Conservation (phyloP, 1,139 yeast species). For the Geotrichum aggregatum region DNA sequence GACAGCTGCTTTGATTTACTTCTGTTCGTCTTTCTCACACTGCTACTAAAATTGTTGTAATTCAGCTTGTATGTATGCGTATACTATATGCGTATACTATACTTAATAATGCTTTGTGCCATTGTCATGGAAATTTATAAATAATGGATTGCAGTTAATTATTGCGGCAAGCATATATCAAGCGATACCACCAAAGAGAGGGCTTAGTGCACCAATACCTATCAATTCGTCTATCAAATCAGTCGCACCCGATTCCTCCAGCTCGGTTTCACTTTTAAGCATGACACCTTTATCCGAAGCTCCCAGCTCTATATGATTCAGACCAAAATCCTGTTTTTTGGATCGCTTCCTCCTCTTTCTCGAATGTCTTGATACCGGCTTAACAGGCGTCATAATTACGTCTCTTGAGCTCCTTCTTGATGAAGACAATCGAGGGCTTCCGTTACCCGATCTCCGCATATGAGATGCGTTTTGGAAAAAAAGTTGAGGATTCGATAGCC, state of each 20-base stretch:
- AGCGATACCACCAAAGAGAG: conserved; percentile 34
- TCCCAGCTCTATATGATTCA: neutral
- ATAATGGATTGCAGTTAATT: too few species aligned
- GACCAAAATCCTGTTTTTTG: conserved; percentile 21
- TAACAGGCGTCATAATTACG: conserved; percentile 17
- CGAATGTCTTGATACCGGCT: conserved; percentile 11
- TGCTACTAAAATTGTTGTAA: too few species aligned
- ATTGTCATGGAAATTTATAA: too few species aligned
- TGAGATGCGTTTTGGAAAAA: conserved; percentile 5
- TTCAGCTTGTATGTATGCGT: too few species aligned
- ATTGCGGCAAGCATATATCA: too few species aligned
- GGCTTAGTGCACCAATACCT: conserved; percentile 39
- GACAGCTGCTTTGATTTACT: too few species aligned
- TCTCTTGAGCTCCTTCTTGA: conserved; percentile 12
- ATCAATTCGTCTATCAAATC: conserved; percentile 39
- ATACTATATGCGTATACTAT: too few species aligned
- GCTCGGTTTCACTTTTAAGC: neutral
- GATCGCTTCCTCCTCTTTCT: conserved; percentile 13
- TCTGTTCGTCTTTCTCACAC: too few species aligned
- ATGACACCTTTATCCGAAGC: neutral
- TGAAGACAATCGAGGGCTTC: neutral
- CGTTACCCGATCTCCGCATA: neutral
- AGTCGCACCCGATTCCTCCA: conserved; percentile 22
- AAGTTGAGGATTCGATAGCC: conserved; percentile 3
- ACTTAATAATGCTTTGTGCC: too few species aligned